Conservation (phyloP, 2,329 filamentous ascomycete species). For the Metarhizium sp. region DNA sequence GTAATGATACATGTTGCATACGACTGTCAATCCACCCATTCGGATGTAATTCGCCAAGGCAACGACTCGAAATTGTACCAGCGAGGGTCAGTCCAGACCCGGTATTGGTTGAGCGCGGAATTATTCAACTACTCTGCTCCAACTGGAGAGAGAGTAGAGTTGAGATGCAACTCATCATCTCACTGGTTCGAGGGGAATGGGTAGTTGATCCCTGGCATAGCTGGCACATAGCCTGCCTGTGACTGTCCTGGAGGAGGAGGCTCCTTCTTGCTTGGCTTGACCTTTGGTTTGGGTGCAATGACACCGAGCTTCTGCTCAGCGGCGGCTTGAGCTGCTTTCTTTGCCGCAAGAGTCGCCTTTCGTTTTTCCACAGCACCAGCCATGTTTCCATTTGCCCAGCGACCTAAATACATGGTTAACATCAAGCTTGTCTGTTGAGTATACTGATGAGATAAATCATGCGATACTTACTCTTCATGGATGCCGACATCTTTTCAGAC, state of each 20-base stretch:
- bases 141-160: background rate
- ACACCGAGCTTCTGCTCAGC: slow-evolving; percentile 25
- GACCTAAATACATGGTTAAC: slow-evolving; percentile 26
- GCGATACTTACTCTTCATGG: slow-evolving; percentile 48
- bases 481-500: slow-evolving; percentile 57
- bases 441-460: background rate
- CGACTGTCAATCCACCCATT: background rate
- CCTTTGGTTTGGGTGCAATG: slow-evolving; percentile 29
- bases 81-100: background rate
- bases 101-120: background rate
- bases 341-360: slow-evolving; percentile 49
- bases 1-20: background rate
- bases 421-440: slow-evolving; percentile 13
- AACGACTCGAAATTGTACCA: background rate
- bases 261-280: slow-evolving; percentile 25
- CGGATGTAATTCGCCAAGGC: background rate
- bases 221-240: slow-evolving; percentile 6
- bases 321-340: slow-evolving; percentile 41
- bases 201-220: slow-evolving; percentile 20
- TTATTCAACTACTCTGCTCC: background rate
- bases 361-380: slow-evolving; percentile 49
- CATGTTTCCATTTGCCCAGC: slow-evolving; percentile 54
- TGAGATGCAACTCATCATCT: background rate
- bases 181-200: slow-evolving; percentile 12
- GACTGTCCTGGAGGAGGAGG: slow-evolving; percentile 7